phyloP scores from a whole-genome alignment of 2,329 filamentous ascomycete species.

The Colletotrichum sp. region DNA sequence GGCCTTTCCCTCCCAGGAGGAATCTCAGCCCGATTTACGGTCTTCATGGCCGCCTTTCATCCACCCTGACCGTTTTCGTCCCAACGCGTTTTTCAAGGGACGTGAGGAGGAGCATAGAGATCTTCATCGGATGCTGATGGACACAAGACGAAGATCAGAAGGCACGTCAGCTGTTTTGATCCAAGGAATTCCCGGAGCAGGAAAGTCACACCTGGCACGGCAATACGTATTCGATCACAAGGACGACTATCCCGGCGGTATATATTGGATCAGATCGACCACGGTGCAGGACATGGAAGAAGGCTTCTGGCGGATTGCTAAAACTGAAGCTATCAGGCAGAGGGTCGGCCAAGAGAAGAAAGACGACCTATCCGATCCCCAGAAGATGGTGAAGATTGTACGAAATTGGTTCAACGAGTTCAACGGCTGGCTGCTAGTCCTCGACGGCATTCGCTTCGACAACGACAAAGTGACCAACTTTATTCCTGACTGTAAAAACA shows the following conservation, averaged over 20 bases:
- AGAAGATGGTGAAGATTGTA: slow-evolving; percentile 61
- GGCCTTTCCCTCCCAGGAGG: background rate
- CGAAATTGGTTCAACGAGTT: slow-evolving; percentile 65
- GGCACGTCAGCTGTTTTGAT: slow-evolving; percentile 70
- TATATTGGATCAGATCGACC: slow-evolving; percentile 74
- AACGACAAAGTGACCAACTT: slow-evolving; percentile 61
- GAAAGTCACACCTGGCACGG: slow-evolving; percentile 72
- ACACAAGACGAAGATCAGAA: slow-evolving; percentile 56
- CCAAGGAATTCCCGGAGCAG: slow-evolving; percentile 68
- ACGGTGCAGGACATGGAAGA: slow-evolving; percentile 62
- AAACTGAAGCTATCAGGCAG: slow-evolving; percentile 56
- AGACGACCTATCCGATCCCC: slow-evolving; percentile 40
- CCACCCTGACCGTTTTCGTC: slow-evolving; percentile 62
- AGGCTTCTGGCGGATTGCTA: slow-evolving; percentile 71
- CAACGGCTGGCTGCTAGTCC: slow-evolving; percentile 70
- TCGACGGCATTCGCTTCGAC: slow-evolving; percentile 71
- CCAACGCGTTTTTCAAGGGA: slow-evolving; percentile 68
- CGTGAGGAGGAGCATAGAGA: slow-evolving; percentile 61
- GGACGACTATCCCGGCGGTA: slow-evolving; percentile 65
- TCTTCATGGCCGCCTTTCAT: slow-evolving; percentile 36
- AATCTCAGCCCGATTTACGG: background rate
- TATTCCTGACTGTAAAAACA: slow-evolving; percentile 68
- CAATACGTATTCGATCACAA: slow-evolving; percentile 69
- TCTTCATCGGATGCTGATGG: slow-evolving; percentile 64
- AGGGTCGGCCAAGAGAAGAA: slow-evolving; percentile 37